These are phyloP conservation scores for Saccharomyces kudriavzevii DNA, from an alignment of 805 yeast genomes.

Conservation along the genomic window DNA sequence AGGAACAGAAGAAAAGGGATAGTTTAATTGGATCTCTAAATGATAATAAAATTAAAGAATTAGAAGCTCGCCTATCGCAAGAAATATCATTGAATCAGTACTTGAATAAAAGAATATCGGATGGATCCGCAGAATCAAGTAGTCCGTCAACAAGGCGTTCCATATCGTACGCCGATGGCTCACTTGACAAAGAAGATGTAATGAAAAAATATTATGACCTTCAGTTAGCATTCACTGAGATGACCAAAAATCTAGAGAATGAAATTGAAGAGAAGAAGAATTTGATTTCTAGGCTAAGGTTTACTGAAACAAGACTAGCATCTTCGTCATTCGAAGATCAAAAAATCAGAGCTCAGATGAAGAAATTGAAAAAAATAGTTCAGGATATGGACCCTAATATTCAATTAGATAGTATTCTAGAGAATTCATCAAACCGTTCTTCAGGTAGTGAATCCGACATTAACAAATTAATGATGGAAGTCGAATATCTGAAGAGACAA, in stretches of 20 bases:
- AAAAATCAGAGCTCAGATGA: slow-evolving; percentile 37
- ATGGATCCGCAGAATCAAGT: slow-evolving; percentile 11
- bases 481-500: slow-evolving; percentile 40
- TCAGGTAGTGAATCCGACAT: slow-evolving; percentile 16
- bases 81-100: slow-evolving; percentile 28
- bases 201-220: slow-evolving; percentile 33
- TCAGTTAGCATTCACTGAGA: slow-evolving; percentile 46
- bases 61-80: slow-evolving; percentile 29
- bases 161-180: slow-evolving; percentile 15
- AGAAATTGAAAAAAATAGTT: slow-evolving; percentile 29
- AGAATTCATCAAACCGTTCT: slow-evolving; percentile 2
- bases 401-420: slow-evolving; percentile 20
- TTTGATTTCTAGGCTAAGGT: slow-evolving; percentile 47
- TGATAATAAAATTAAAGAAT: slow-evolving; percentile 34
- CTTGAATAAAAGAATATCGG: slow-evolving; percentile 23
- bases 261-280: slow-evolving; percentile 37
- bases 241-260: slow-evolving; percentile 39
- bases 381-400: slow-evolving; percentile 19
- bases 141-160: slow-evolving; percentile 16
- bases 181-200: slow-evolving; percentile 8
- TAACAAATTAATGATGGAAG: slow-evolving; percentile 33
- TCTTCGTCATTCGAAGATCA: slow-evolving; percentile 56
- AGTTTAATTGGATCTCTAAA: slow-evolving; percentile 37
- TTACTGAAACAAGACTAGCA: slow-evolving; percentile 57
- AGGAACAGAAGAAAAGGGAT: slow-evolving; percentile 34